Percentiles rank a stretch among this genome's conserved stretches.
Conservation (phyloP, 768 basidiomycete genomes). For the Fomitopsis serialis region DNA sequence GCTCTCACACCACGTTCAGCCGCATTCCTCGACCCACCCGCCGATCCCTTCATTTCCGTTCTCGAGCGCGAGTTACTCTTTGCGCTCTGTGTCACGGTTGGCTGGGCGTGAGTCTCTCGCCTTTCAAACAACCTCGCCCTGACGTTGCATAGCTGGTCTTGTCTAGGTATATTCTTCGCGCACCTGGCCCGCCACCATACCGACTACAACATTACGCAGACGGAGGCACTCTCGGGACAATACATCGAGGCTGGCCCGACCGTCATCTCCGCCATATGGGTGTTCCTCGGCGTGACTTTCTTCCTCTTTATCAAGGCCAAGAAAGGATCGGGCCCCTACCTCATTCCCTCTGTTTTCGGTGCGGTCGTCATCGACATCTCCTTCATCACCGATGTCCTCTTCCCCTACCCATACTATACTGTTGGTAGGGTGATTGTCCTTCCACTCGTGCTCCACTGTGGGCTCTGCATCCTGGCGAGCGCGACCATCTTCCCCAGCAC, state of each 20-base stretch:
- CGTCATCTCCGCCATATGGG: constrained; percentile 53
- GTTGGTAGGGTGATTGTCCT: constrained; percentile 48
- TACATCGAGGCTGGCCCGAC: constrained; percentile 58
- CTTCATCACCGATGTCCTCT: constrained; percentile 51
- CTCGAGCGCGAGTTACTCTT: too few relatives aligned
- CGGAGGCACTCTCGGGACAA: constrained; percentile 40
- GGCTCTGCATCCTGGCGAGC: constrained; percentile 45
- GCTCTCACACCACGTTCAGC: too few relatives aligned
- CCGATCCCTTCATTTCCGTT: constrained; percentile 64
- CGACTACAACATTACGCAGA: constrained; percentile 31
- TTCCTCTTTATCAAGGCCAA: constrained; percentile 58
- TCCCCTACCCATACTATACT: constrained; percentile 64
- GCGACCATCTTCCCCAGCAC: constrained; percentile 59
- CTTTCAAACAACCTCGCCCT: background rate
- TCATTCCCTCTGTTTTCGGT: constrained; percentile 48
- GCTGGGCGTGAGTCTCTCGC: constrained; percentile 47
- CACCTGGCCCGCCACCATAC: constrained; percentile 45
- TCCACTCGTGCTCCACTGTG: constrained; percentile 56
- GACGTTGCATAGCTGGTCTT: constrained; percentile 46
- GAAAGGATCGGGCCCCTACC: constrained; percentile 59
- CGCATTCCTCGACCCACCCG: constrained; percentile 60
- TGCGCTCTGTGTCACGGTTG: constrained; percentile 40
- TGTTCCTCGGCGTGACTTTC: constrained; percentile 53
- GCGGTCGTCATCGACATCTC: constrained; percentile 62
- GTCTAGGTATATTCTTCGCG: constrained; percentile 60